These are phyloP conservation scores for Symmetrospora coprosmae DNA, from an alignment of 768 basidiomycete genomes.

Conservation along the genomic window DNA sequence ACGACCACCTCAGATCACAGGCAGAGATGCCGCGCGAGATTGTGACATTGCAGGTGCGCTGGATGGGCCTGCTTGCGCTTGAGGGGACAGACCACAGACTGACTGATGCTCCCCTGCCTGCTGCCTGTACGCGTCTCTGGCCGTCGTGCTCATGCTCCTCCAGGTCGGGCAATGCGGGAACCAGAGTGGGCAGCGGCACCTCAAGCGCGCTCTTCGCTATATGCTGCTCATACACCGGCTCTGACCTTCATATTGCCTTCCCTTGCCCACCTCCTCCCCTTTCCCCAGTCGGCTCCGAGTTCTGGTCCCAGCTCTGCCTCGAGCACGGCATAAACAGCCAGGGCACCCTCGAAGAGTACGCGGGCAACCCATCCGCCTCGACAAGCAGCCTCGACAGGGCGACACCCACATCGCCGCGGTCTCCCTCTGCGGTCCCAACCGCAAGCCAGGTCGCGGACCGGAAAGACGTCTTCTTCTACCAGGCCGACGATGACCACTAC, in stretches of 20 bases:
- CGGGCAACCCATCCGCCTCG: conserved; percentile 38
- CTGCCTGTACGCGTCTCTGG: neutral
- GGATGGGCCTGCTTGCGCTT: neutral
- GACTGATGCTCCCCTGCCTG: neutral
- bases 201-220: conserved; percentile 33
- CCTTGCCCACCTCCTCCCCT: rapidly evolving
- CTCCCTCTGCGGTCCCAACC: neutral
- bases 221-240: neutral
- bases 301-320: conserved; percentile 94
- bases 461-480: conserved; percentile 99
- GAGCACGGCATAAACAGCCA: conserved; percentile 96
- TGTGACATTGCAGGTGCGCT: conserved; percentile 11
- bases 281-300: conserved; percentile 76
- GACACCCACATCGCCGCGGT: conserved; percentile 2
- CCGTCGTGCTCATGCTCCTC: neutral
- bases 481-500: conserved; percentile 99
- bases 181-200: too few relatives aligned
- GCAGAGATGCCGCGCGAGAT: conserved; percentile 21
- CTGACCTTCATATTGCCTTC: too few relatives aligned
- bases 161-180: conserved; percentile 77
- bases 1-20: too few relatives aligned
- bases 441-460: conserved; percentile 75
- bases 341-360: conserved; percentile 93
- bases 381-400: conserved; percentile 9
- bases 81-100: too few relatives aligned